phyloP scores from a whole-genome alignment of 768 basidiomycete species.

The Lentinula guzmanii region DNA sequence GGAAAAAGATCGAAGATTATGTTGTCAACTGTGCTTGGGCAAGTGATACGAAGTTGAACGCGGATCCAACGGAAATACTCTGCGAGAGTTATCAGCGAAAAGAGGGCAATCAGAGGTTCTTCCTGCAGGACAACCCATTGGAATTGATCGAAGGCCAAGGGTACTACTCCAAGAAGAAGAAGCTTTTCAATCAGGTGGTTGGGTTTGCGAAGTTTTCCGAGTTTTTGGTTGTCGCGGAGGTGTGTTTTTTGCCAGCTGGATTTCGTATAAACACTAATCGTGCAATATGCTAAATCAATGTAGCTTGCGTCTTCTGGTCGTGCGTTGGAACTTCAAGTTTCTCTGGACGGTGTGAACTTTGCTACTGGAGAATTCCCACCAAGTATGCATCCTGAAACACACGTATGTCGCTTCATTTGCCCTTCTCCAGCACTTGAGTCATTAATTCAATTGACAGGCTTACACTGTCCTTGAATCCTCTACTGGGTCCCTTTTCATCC shows the following conservation, averaged over 20 bases:
- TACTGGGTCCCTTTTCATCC: constrained; percentile 90
- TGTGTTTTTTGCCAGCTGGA: constrained; percentile 25
- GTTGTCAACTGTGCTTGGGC: constrained; percentile 93
- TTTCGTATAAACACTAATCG: too few relatives aligned
- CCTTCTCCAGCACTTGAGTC: not conserved
- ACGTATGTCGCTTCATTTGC: constrained; percentile 45
- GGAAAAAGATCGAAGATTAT: constrained; percentile 78
- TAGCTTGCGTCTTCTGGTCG: constrained; percentile 49
- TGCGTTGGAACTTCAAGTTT: constrained; percentile 83
- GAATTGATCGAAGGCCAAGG: constrained; percentile 73
- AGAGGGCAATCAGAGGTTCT: constrained; percentile 65
- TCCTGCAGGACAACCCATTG: constrained; percentile 49
- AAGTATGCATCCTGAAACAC: constrained; percentile 82
- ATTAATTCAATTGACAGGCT: constrained; percentile 38
- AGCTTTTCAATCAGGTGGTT: constrained; percentile 81
- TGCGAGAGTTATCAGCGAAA: constrained; percentile 89
- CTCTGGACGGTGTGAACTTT: constrained; percentile 83
- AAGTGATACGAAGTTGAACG: constrained; percentile 65
- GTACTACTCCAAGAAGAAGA: constrained; percentile 67
- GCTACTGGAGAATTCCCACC: constrained; percentile 88
- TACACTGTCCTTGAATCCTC: constrained; percentile 94
- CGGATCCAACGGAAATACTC: constrained; percentile 84
- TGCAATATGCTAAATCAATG: not conserved
- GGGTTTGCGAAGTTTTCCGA: constrained; percentile 98
- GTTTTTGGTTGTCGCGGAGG: constrained; percentile 93